These are phyloP conservation scores for Oxytropis ochrocephala DNA, from an alignment of 306 rosid species.

Conservation along the genomic window DNA sequence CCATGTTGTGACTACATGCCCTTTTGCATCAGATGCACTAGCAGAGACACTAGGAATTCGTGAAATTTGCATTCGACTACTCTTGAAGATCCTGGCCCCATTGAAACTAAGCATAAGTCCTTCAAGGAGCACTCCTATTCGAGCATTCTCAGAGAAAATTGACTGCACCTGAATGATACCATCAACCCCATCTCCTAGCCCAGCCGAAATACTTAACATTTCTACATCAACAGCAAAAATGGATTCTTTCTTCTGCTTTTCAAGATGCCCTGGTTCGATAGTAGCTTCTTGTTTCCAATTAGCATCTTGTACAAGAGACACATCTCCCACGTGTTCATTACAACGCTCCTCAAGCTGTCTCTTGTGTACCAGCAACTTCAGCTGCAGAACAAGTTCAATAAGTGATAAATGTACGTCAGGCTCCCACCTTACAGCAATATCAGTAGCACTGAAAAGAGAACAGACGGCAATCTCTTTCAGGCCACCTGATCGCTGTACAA, in stretches of 20 bases:
- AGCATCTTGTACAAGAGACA: constrained; percentile 33
- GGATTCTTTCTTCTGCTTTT: constrained; percentile 76
- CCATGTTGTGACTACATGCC: constrained; percentile 55
- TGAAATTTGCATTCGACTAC: constrained; percentile 98
- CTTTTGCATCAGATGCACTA: constrained; percentile 45
- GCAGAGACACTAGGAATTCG: constrained; percentile 70
- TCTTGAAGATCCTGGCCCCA: constrained; percentile 70
- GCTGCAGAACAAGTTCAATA: constrained; percentile 66
- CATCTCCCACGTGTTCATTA: constrained; percentile 35
- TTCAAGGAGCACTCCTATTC: constrained; percentile 93
- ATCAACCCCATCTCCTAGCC: constrained; percentile 93
- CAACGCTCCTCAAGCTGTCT: constrained; percentile 55
- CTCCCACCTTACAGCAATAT: constrained; percentile 86
- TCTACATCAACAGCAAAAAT: constrained; percentile 93
- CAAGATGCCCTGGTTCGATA: constrained; percentile 46
- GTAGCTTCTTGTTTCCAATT: constrained; percentile 49
- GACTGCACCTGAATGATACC: constrained; percentile 88
- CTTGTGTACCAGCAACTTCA: constrained; percentile 70
- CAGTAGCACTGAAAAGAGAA: constrained; percentile 97
- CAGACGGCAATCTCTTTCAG: constrained; percentile 83
- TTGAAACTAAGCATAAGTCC: constrained; percentile 80
- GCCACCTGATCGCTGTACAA: constrained; percentile 87
- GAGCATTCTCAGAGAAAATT: constrained; percentile 96
- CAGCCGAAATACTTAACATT: constrained; percentile 73
- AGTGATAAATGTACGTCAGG: constrained; percentile 86